phyloP scores from a whole-genome alignment of 2,329 filamentous ascomycete genomes.

The Bipolaris gigantea region DNA sequence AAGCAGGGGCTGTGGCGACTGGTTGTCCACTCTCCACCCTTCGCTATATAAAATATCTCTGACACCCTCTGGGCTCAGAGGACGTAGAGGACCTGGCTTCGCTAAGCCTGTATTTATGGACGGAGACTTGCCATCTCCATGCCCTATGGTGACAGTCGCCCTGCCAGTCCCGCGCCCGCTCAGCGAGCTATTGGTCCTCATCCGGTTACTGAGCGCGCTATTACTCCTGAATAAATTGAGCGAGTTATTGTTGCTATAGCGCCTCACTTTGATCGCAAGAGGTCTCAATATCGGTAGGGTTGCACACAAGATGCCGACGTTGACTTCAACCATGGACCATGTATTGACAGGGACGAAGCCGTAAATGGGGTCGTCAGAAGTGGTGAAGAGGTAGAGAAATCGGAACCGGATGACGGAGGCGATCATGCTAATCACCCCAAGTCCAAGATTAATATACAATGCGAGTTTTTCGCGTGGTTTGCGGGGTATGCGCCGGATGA shows the following conservation, averaged over 20 bases:
- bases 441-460: conserved; percentile 67
- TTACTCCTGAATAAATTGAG: no score
- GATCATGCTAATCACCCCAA: conserved; percentile 72
- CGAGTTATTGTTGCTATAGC: no score
- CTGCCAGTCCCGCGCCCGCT: no score
- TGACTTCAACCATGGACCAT: conserved; percentile 91
- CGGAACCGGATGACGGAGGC: conserved; percentile 32
- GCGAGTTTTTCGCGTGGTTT: conserved; percentile 64
- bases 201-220: not conserved
- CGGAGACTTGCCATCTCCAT: no score
- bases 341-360: conserved; percentile 83
- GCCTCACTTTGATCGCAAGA: conserved; percentile 46
- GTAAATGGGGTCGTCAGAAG: conserved; percentile 58
- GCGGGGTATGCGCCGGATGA: conserved; percentile 1
- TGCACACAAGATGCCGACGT: conserved; percentile 82
- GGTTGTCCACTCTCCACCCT: not conserved
- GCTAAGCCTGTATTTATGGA: no score
- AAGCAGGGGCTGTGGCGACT: not conserved
- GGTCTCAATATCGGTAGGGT: conserved; percentile 89
- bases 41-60: no score
- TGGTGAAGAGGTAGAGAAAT: conserved; percentile 44
- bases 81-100: no score
- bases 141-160: no score
- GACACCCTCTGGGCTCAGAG: no score
- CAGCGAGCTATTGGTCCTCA: no score